Percentiles rank a stretch among this genome's conserved stretches.
Evolutionary conservation across 352 stramenopile species (phyloP).

Genomic region (Phytophthora podocarpi): DNA sequence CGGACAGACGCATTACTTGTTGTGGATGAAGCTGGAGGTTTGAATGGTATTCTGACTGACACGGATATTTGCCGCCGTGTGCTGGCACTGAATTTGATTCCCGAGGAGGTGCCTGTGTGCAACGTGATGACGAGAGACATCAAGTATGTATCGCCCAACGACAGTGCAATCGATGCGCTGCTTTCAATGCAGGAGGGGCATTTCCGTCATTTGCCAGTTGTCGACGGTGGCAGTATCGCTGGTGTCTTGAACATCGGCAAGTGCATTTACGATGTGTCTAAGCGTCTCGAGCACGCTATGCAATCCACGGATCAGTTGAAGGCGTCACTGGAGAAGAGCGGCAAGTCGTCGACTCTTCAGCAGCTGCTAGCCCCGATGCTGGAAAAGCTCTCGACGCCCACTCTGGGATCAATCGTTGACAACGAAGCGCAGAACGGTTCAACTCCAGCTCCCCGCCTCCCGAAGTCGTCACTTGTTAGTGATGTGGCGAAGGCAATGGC

Average conservation of each 20-base stretch:
- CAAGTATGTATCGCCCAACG: conserved; percentile 93
- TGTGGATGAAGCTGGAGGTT: conserved; percentile 75
- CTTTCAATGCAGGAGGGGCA: conserved; percentile 97
- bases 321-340: conserved; percentile 77
- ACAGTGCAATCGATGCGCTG: conserved; percentile 96
- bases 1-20: conserved; percentile 94
- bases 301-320: conserved; percentile 87
- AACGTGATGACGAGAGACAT: conserved; percentile 97
- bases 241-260: conserved; percentile 98
- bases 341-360: conserved; percentile 73
- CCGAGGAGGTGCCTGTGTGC: conserved; percentile 69
- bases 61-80: conserved; percentile 95
- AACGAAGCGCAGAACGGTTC: conserved; percentile 54
- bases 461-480: conserved; percentile 85
- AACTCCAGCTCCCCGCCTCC: conserved; percentile 68
- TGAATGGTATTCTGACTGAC: conserved; percentile 97
- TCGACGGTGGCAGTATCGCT: conserved; percentile 87
- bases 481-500: conserved; percentile 84
- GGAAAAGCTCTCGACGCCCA: conserved; percentile 81
- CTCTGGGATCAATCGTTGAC: conserved; percentile 87
- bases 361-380: conserved; percentile 83
- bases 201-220: conserved; percentile 97
- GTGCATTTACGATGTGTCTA: conserved; percentile 98
- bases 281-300: conserved; percentile 93
- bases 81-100: conserved; percentile 86